phyloP scores from a whole-genome alignment of 1,284 basidiomycete species.

The Phellopilus nigrolimitatus region DNA sequence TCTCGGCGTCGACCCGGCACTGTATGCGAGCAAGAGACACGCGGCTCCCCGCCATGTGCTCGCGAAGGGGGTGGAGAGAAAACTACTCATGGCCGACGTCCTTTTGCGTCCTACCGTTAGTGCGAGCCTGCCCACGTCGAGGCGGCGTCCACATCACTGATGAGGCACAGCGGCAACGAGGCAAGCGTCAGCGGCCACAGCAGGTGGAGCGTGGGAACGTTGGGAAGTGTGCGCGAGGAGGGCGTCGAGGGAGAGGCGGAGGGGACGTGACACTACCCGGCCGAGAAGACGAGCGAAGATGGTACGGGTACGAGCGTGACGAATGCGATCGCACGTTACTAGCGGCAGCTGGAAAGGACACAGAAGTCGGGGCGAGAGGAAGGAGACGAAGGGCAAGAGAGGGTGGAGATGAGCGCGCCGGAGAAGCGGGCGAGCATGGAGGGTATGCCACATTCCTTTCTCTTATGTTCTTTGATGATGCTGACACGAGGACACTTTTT shows the following conservation, averaged over 20 bases:
- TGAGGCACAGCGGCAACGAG: conserved; percentile 17
- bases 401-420: too few relatives aligned
- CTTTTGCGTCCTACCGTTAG: conserved; percentile 7
- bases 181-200: conserved; percentile 5
- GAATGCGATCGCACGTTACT: too few relatives aligned
- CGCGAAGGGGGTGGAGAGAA: conserved; percentile 11
- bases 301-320: too few relatives aligned
- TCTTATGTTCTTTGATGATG: too few relatives aligned
- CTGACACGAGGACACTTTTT: too few relatives aligned
- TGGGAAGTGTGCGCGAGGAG: conserved; percentile 1
- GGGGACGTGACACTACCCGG: background rate
- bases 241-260: too few relatives aligned
- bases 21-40: conserved; percentile 15
- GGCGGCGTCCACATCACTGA: background rate
- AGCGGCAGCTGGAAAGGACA: too few relatives aligned
- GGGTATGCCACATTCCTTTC: too few relatives aligned
- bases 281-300: background rate
- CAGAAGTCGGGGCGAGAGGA: too few relatives aligned
- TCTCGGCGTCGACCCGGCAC: conserved; percentile 10
- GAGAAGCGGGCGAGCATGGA: too few relatives aligned
- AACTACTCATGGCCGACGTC: conserved; percentile 14
- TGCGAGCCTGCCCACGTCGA: background rate
- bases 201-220: background rate
- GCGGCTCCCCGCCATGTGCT: conserved; percentile 8
- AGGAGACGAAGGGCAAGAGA: too few relatives aligned